phyloP scores from a whole-genome alignment of 1,284 basidiomycete species.

The Cutaneotrichosporon sp. region DNA sequence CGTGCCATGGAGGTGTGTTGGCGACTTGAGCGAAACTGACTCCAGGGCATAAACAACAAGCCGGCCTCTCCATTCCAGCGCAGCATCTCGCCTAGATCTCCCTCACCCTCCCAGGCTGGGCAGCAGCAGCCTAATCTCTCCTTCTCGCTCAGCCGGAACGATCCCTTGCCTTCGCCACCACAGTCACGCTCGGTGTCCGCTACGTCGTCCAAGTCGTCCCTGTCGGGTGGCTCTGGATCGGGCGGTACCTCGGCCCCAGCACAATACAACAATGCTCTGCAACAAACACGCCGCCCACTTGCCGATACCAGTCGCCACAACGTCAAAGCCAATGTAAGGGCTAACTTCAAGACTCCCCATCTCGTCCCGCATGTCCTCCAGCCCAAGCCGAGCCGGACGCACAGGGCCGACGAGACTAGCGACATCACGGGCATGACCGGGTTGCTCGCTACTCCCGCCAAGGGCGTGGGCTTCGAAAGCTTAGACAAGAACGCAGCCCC shows the following conservation, averaged over 20 bases:
- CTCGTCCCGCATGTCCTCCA: neutral
- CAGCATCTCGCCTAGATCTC: constrained; percentile 10
- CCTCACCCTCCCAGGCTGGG: constrained; percentile 14
- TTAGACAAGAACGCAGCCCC: constrained; percentile 39
- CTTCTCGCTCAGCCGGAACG: constrained; percentile 36
- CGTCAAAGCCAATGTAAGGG: neutral
- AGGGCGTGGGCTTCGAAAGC: constrained; percentile 30
- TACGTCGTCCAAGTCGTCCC: constrained; percentile 9
- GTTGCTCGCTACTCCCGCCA: constrained; percentile 45
- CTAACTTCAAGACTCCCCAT: neutral
- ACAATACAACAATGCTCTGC: neutral
- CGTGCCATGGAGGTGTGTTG: constrained; percentile 38
- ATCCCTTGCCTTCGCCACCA: constrained; percentile 38
- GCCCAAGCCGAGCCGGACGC: neutral
- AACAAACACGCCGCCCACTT: constrained; percentile 20
- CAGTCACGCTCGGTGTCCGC: constrained; percentile 23
- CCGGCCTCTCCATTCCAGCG: constrained; percentile 14
- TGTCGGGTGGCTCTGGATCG: neutral
- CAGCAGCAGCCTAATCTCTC: constrained; percentile 50
- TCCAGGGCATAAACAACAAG: constrained; percentile 13
- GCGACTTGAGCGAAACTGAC: neutral
- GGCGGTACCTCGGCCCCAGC: neutral
- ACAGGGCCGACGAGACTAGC: constrained; percentile 15
- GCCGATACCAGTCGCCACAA: constrained; percentile 34
- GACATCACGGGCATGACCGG: constrained; percentile 47